A percentile compares a stretch with the other conserved stretches of the same genome.
These are phyloP conservation scores for Bassia scoparia DNA, from an alignment of 148 eudicot species.

Conservation along the genomic window DNA sequence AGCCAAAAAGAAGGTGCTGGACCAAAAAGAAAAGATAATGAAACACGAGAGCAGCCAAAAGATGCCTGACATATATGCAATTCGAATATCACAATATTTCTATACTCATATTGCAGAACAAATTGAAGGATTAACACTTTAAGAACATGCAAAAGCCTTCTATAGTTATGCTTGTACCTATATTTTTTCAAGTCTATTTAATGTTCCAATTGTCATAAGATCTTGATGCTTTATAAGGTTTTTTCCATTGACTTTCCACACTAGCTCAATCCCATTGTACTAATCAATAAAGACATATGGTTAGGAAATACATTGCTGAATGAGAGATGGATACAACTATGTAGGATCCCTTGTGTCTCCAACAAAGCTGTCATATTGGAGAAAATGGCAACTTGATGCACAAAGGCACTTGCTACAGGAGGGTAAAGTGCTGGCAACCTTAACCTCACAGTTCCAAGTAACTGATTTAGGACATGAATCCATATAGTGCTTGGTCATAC, in stretches of 20 bases:
- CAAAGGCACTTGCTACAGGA: neutral
- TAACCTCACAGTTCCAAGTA: neutral
- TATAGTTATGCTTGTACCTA: neutral
- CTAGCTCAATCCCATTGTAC: neutral
- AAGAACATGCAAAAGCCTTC: neutral
- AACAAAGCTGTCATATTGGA: neutral
- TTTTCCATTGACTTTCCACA: neutral
- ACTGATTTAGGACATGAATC: neutral
- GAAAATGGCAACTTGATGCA: neutral
- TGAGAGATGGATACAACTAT: neutral
- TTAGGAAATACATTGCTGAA: neutral
- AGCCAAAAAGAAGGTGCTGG: neutral
- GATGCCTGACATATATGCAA: neutral
- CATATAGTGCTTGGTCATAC: neutral
- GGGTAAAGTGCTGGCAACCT: neutral
- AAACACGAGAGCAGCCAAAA: neutral
- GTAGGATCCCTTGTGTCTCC: neutral
- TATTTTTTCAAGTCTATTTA: neutral
- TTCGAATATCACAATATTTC: neutral
- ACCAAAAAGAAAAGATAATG: neutral
- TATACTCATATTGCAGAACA: neutral
- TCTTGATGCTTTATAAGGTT: neutral
- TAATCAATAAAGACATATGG: neutral
- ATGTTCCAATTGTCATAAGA: neutral
- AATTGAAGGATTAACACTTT: neutral